phyloP scores from a whole-genome alignment of 1,284 basidiomycete genomes.

The Blastosporella zonata region DNA sequence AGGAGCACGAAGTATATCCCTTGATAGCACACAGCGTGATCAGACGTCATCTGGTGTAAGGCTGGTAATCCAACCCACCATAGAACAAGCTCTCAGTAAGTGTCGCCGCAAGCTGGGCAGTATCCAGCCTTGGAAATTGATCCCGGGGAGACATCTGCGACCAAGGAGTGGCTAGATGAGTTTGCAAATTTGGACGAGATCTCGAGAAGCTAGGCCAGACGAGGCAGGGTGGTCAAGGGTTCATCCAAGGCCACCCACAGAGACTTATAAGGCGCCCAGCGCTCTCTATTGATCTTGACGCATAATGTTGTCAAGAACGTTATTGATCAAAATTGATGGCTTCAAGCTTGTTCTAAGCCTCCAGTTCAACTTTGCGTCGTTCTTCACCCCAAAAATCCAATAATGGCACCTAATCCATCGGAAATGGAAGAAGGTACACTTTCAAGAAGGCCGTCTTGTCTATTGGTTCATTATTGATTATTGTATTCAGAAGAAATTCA shows the following conservation, averaged over 20 bases:
- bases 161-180: too few species aligned
- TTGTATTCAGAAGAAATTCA: conserved; percentile 48
- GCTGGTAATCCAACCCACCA: conserved; percentile 3
- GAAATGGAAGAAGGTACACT: conserved; percentile 41
- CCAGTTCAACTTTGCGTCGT: background rate
- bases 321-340: too few species aligned
- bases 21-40: background rate
- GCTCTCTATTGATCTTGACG: too few species aligned
- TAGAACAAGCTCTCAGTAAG: conserved; percentile 15
- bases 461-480: background rate
- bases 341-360: conserved; percentile 13
- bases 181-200: background rate
- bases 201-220: background rate
- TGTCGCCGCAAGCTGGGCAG: conserved; percentile 10
- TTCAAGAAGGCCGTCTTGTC: background rate
- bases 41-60: background rate
- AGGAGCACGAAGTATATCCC: conserved; percentile 16
- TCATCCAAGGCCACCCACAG: background rate
- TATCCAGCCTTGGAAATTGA: conserved; percentile 15
- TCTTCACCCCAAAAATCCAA: too few species aligned
- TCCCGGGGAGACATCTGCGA: conserved; percentile 13
- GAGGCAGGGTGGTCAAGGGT: background rate
- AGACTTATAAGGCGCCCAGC: background rate
- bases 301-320: too few species aligned
- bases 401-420: conserved; percentile 26